phyloP scores from a whole-genome alignment of 2,329 filamentous ascomycete species.

The Apiospora hydei region DNA sequence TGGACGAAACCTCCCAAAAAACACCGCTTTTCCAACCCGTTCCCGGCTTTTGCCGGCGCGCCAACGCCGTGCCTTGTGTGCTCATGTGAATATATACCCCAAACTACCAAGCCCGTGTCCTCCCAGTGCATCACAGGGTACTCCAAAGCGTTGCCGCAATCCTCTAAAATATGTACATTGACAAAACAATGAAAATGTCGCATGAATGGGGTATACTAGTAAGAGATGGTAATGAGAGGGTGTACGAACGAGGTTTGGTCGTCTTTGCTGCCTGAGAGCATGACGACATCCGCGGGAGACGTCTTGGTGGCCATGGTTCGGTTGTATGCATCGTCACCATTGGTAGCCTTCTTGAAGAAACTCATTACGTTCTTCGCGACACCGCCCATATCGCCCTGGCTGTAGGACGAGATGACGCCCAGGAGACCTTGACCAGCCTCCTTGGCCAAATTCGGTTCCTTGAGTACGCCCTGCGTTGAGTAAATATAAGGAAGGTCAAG shows the following conservation, averaged over 20 bases:
- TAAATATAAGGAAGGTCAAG: constrained; percentile 82
- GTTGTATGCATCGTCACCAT: constrained; percentile 77
- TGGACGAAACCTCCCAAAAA: neutral
- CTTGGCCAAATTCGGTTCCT: constrained; percentile 82
- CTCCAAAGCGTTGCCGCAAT: neutral
- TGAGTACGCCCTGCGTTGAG: constrained; percentile 80
- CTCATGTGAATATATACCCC: neutral
- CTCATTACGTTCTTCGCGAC: constrained; percentile 83
- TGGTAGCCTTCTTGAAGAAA: constrained; percentile 86
- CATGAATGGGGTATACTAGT: neutral
- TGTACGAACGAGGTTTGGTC: constrained; percentile 82
- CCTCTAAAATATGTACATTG: neutral
- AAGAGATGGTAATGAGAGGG: constrained; percentile 41
- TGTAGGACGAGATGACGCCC: constrained; percentile 78
- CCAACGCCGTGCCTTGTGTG: neutral
- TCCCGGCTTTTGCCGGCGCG: neutral
- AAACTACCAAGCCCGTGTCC: neutral
- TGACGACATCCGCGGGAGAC: constrained; percentile 92
- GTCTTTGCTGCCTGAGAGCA: constrained; percentile 98
- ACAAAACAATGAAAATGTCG: neutral
- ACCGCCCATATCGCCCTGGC: constrained; percentile 81
- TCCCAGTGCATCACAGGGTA: neutral
- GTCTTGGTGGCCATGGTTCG: constrained; percentile 89
- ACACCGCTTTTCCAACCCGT: neutral
- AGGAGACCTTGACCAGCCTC: constrained; percentile 78